Evolutionary conservation across 1,284 basidiomycete species (phyloP).

Genomic region (Jaminaea rosea): DNA sequence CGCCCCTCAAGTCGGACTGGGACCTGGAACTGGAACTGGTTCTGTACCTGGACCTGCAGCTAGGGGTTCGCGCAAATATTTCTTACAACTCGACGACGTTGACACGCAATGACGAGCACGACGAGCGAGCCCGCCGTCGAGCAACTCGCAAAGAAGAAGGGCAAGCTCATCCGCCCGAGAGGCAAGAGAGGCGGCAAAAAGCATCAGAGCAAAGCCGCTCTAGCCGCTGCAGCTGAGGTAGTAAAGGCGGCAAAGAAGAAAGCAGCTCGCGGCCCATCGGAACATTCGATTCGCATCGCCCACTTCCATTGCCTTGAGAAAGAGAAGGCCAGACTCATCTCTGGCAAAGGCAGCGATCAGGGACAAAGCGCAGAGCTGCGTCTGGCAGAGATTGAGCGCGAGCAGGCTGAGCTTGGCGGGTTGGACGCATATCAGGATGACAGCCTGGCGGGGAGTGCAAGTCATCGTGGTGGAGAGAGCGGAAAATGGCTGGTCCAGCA

Average conservation of each 20-base stretch:
- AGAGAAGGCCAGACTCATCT: constrained; percentile 34
- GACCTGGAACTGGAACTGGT: too few relatives aligned
- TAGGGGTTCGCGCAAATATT: too few relatives aligned
- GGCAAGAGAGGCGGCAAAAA: constrained; percentile 43
- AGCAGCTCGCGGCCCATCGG: constrained; percentile 7
- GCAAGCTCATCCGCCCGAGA: constrained; percentile 35
- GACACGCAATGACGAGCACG: too few relatives aligned
- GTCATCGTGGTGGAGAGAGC: constrained; percentile 16
- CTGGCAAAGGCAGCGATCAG: too few relatives aligned
- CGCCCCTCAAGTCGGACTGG: too few relatives aligned
- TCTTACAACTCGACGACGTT: too few relatives aligned
- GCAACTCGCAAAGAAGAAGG: too few relatives aligned
- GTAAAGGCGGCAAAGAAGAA: neutral
- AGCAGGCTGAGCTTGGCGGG: constrained; percentile 32
- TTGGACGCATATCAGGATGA: constrained; percentile 39
- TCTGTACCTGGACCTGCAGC: too few relatives aligned
- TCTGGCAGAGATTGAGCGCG: constrained; percentile 15
- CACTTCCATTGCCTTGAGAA: constrained; percentile 40
- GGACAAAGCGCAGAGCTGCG: constrained; percentile 15
- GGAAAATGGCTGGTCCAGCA: constrained; percentile 25
- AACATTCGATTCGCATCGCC: constrained; percentile 33
- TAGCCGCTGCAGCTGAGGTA: neutral
- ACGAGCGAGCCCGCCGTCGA: too few relatives aligned
- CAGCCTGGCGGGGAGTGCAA: constrained; percentile 17
- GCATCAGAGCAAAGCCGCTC: constrained; percentile 8